phyloP scores from a whole-genome alignment of 2,329 filamentous ascomycete genomes.

The Trichophyton verrucosum region DNA sequence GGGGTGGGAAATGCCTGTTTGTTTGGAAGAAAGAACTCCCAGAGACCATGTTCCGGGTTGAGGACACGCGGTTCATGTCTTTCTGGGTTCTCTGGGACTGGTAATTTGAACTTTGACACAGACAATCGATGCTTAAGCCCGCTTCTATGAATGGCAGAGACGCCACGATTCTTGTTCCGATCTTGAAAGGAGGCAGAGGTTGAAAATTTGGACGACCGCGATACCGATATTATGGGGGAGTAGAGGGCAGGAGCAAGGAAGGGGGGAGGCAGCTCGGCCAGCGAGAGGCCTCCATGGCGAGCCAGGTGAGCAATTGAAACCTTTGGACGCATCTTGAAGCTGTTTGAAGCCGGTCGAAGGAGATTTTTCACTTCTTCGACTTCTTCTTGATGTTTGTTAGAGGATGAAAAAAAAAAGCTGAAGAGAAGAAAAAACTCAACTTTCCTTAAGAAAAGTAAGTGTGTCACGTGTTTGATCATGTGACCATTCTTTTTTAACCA shows the following conservation, averaged over 20 bases:
- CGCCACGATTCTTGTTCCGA: constrained; percentile 65
- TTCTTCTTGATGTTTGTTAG: not conserved
- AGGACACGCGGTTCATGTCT: constrained; percentile 37
- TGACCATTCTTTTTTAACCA: not conserved
- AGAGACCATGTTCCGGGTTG: constrained; percentile 73
- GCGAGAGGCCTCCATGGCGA: constrained; percentile 21
- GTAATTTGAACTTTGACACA: constrained; percentile 59
- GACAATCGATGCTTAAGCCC: constrained; percentile 64
- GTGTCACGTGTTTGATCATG: not conserved
- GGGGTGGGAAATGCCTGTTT: constrained; percentile 56
- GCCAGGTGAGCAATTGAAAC: constrained; percentile 16
- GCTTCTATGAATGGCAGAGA: constrained; percentile 67
- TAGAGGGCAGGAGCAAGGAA: constrained; percentile 32
- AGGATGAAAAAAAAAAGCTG: not conserved
- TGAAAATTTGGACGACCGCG: constrained; percentile 13
- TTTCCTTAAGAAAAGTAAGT: not conserved
- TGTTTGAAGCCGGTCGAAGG: not conserved
- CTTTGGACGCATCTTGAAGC: constrained; percentile 14
- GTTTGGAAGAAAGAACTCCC: constrained; percentile 73
- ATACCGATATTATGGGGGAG: constrained; percentile 5
- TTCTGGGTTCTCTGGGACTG: constrained; percentile 53
- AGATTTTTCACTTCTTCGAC: not conserved
- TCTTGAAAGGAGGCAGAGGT: constrained; percentile 42
- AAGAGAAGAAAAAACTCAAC: not conserved
- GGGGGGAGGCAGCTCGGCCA: constrained; percentile 31